These are phyloP conservation scores for Nicotiana attenuata DNA, from an alignment of 257 asterid genomes.

Conservation along the genomic window DNA sequence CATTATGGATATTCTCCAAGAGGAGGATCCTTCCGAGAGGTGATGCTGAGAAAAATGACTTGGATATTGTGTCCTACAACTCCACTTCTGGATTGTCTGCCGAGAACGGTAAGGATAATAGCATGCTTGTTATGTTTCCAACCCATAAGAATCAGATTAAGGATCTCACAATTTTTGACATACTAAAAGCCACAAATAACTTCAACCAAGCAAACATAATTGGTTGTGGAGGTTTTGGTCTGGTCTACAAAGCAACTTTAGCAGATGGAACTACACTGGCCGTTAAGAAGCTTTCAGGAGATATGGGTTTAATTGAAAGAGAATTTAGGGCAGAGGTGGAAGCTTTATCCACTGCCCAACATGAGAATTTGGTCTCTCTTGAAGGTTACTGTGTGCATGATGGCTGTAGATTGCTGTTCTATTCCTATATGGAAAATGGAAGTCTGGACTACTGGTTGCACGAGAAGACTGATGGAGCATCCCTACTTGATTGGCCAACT, in stretches of 20 bases:
- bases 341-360: slow-evolving; percentile 88
- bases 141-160: slow-evolving; percentile 44
- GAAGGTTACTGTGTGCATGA: slow-evolving; percentile 92
- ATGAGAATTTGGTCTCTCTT: slow-evolving; percentile 75
- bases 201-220: slow-evolving; percentile 84
- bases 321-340: slow-evolving; percentile 97
- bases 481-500: slow-evolving; percentile 76
- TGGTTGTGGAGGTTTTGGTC: slow-evolving; percentile 95
- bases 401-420: slow-evolving; percentile 73
- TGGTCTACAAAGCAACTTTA: slow-evolving; percentile 85
- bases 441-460: slow-evolving; percentile 96
- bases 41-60: slow-evolving; percentile 42
- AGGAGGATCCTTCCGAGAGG: slow-evolving; percentile 54
- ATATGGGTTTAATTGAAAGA: slow-evolving; percentile 91
- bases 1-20: slow-evolving; percentile 63
- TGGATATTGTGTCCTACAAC: slow-evolving; percentile 51
- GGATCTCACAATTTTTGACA: slow-evolving; percentile 69
- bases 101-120: slow-evolving; percentile 53
- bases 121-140: slow-evolving; percentile 73
- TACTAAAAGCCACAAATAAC: slow-evolving; percentile 78
- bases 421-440: slow-evolving; percentile 92
- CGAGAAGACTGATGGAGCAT: slow-evolving; percentile 76
- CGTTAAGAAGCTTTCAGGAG: slow-evolving; percentile 91
- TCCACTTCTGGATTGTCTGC: slow-evolving; percentile 62
- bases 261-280: slow-evolving; percentile 69